Percentiles rank a stretch among this genome's conserved stretches.
Evolutionary conservation across 2,329 filamentous ascomycete species (phyloP).

Genomic region (Rutstroemia sp.): DNA sequence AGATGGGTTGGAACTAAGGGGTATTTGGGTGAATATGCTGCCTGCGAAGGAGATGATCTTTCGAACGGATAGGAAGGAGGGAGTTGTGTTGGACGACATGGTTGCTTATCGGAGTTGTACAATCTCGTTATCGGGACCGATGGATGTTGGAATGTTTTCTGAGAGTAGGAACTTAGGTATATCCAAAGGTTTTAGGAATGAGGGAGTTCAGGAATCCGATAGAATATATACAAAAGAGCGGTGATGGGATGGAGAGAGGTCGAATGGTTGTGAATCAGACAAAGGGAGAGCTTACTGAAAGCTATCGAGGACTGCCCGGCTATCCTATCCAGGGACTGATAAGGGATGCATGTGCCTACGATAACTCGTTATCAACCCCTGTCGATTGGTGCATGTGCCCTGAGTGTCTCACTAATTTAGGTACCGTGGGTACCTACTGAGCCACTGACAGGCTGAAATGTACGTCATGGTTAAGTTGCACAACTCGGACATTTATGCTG

Average conservation of each 20-base stretch:
- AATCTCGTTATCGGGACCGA: background rate
- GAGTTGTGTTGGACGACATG: conserved; percentile 3
- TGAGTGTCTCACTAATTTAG: background rate
- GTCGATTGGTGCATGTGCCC: conserved; percentile 5
- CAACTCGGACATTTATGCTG: background rate
- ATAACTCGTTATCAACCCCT: background rate
- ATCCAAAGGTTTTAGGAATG: background rate
- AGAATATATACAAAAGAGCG: background rate
- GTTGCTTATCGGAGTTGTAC: background rate
- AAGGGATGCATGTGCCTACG: conserved; percentile 1
- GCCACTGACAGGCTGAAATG: background rate
- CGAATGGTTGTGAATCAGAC: background rate
- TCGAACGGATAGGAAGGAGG: conserved; percentile 16
- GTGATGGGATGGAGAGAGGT: background rate
- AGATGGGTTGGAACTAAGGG: conserved; percentile 11
- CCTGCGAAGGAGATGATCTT: conserved; percentile 21
- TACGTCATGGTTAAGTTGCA: background rate
- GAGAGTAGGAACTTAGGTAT: background rate
- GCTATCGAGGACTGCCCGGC: background rate
- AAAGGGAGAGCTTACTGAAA: background rate
- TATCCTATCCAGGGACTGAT: background rate
- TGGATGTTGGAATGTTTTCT: too few species aligned
- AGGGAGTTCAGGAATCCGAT: background rate
- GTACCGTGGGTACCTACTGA: too few species aligned
- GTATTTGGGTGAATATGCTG: conserved; percentile 21